phyloP scores from a whole-genome alignment of 2,329 filamentous ascomycete genomes.

The Chrysoporthe austroafricana region DNA sequence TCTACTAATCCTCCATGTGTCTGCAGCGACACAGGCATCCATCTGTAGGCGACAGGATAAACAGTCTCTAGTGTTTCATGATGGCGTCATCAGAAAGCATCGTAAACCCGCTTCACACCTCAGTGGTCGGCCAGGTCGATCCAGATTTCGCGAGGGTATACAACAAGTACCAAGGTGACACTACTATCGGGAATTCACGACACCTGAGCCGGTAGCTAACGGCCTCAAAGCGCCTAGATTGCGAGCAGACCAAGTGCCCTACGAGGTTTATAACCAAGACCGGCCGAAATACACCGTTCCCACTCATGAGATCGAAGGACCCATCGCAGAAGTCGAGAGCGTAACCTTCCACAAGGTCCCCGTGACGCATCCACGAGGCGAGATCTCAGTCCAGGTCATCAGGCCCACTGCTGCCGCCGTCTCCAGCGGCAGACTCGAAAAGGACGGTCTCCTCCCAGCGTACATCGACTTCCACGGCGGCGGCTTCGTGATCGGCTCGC shows the following conservation, averaged over 20 bases:
- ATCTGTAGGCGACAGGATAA: background rate
- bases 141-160: slow-evolving; percentile 45
- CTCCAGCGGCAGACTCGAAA: slow-evolving; percentile 11
- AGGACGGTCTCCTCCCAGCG: slow-evolving; percentile 16
- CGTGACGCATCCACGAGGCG: slow-evolving; percentile 16
- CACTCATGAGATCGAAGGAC: slow-evolving; percentile 15
- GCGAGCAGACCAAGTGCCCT: slow-evolving; percentile 25
- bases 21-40: too few species aligned
- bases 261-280: slow-evolving; percentile 25
- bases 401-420: slow-evolving; percentile 18
- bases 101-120: slow-evolving; percentile 44
- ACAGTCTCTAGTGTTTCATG: background rate
- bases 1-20: too few species aligned
- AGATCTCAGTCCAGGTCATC: slow-evolving; percentile 22
- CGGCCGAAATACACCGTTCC: slow-evolving; percentile 27
- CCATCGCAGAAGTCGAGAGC: slow-evolving; percentile 15
- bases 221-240: slow-evolving; percentile 14
- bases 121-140: slow-evolving; percentile 42
- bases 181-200: background rate
- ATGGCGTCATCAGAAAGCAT: slow-evolving; percentile 18
- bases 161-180: slow-evolving; percentile 38
- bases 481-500: slow-evolving; percentile 24
- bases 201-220: background rate
- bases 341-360: slow-evolving; percentile 13
- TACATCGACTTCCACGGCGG: slow-evolving; percentile 27